Conservation (phyloP, 441 rosid species). For the Capsella rubella region DNA sequence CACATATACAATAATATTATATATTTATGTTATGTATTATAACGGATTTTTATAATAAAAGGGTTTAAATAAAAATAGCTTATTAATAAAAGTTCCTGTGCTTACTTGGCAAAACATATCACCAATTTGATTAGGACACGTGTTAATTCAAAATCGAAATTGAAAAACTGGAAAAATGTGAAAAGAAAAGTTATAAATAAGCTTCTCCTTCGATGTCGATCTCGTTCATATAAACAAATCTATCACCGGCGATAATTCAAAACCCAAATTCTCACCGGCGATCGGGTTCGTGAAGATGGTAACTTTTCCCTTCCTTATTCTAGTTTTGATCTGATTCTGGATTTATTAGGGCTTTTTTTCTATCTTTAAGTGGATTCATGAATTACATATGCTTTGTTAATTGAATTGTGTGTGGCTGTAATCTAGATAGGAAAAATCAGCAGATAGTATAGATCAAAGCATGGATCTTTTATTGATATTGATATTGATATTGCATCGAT, state of each 20-base stretch:
- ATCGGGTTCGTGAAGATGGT: slow-evolving; percentile 25
- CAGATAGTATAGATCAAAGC: not conserved
- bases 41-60: not conserved
- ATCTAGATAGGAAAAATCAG: not conserved
- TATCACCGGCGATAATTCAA: not conserved
- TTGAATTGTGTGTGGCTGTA: not conserved
- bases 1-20: too few relatives aligned
- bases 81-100: not conserved
- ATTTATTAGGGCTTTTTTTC: not conserved
- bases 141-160: not conserved
- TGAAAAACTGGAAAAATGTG: not conserved
- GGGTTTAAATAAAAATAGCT: not conserved
- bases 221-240: not conserved
- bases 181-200: not conserved
- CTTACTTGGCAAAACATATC: not conserved
- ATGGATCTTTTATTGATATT: not conserved
- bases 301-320: not conserved
- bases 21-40: too few relatives aligned
- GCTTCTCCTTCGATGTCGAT: slow-evolving; percentile 7
- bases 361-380: not conserved
- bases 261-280: slow-evolving; percentile 22
- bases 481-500: slow-evolving; percentile 2
- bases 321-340: not conserved
- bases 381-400: not conserved
- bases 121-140: not conserved